Percentiles rank a stretch among this genome's conserved stretches.
These are phyloP conservation scores for Sclerospora graminicola DNA, from an alignment of 352 stramenopile genomes.

Conservation along the genomic window DNA sequence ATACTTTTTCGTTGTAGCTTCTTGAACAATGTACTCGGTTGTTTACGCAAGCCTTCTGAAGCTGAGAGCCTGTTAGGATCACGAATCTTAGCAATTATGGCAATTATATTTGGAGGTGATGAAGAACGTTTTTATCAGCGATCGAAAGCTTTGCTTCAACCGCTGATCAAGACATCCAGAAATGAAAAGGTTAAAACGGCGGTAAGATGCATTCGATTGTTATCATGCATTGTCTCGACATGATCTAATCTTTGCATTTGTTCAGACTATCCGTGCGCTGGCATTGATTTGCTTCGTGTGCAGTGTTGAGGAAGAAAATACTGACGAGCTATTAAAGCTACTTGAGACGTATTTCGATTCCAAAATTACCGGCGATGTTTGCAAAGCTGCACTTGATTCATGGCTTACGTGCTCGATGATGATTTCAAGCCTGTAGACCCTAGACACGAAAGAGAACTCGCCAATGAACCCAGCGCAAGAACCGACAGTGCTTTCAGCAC, in stretches of 20 bases:
- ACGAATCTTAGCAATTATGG: slow-evolving; percentile 60
- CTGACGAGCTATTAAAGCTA: slow-evolving; percentile 44
- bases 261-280: slow-evolving; percentile 55
- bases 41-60: slow-evolving; percentile 60
- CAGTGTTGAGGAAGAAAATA: slow-evolving; percentile 70
- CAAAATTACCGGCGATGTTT: slow-evolving; percentile 56
- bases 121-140: slow-evolving; percentile 75
- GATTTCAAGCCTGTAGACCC: too few species aligned
- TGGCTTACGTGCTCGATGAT: too few species aligned
- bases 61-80: slow-evolving; percentile 50
- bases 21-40: slow-evolving; percentile 54
- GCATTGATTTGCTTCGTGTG: slow-evolving; percentile 69
- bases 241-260: neutral
- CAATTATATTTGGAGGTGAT: slow-evolving; percentile 60
- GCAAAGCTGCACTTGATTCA: slow-evolving; percentile 47
- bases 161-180: slow-evolving; percentile 53
- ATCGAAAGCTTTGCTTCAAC: slow-evolving; percentile 57
- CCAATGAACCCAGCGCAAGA: too few species aligned
- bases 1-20: slow-evolving; percentile 28
- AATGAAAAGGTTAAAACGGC: slow-evolving; percentile 52
- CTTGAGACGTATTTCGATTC: slow-evolving; percentile 62
- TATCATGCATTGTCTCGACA: neutral
- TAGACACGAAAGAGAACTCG: too few species aligned
- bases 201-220: slow-evolving; percentile 20
- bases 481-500: too few species aligned